phyloP scores from a whole-genome alignment of 495 filamentous ascomycete genomes.

The Neurospora africana region DNA sequence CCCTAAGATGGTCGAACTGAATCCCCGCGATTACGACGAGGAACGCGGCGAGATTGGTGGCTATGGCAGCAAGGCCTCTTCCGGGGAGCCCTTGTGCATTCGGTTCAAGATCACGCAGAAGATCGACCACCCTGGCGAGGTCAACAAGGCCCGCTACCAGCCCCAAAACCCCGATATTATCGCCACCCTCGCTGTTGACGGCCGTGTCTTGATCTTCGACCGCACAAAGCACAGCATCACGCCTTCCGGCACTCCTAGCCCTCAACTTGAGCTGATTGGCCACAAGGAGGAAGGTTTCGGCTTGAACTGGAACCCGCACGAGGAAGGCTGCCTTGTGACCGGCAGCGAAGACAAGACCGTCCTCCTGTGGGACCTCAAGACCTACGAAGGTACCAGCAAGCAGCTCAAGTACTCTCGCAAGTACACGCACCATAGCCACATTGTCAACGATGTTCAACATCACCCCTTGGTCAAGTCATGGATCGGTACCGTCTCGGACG shows the following conservation, averaged over 20 bases:
- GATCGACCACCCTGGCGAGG: constrained; percentile 92
- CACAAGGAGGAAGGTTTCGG: constrained; percentile 92
- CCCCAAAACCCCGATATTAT: constrained; percentile 97
- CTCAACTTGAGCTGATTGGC: constrained; percentile 75
- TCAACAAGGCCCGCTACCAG: constrained; percentile 97
- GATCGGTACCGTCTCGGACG: constrained; percentile 91
- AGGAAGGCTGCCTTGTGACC: constrained; percentile 71
- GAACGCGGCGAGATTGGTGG: constrained; percentile 87
- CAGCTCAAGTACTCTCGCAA: constrained; percentile 56
- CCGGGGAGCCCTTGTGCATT: constrained; percentile 45
- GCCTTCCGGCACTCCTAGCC: constrained; percentile 59
- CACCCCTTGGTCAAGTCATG: constrained; percentile 72
- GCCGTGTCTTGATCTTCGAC: constrained; percentile 85
- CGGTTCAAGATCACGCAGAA: constrained; percentile 87
- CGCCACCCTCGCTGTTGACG: constrained; percentile 84
- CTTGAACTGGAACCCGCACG: constrained; percentile 81
- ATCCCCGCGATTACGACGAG: constrained; percentile 77
- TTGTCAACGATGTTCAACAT: constrained; percentile 94
- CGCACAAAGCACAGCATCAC: constrained; percentile 79
- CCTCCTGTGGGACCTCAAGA: constrained; percentile 77
- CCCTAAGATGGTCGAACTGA: constrained; percentile 64
- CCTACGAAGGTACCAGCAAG: constrained; percentile 53
- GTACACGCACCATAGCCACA: constrained; percentile 80
- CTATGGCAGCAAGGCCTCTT: constrained; percentile 58
- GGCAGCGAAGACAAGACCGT: constrained; percentile 88